phyloP scores from a whole-genome alignment of 768 basidiomycete species.

The Mycena amicta region DNA sequence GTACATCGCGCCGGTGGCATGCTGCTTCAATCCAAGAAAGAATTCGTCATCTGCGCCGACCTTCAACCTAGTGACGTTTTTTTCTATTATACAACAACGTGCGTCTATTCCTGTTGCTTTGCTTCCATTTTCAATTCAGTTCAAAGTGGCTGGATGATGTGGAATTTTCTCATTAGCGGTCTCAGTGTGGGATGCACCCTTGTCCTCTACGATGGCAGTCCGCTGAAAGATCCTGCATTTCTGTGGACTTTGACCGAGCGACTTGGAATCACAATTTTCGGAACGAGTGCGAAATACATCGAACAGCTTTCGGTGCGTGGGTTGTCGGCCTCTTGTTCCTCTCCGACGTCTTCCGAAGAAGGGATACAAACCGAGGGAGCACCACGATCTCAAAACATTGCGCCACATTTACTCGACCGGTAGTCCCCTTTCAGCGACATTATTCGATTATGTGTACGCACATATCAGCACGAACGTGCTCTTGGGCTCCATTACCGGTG shows the following conservation, averaged over 20 bases:
- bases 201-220: slow-evolving; percentile 81
- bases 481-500: slow-evolving; percentile 77
- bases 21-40: slow-evolving; percentile 73
- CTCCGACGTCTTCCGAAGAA: slow-evolving; percentile 45
- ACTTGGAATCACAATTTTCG: slow-evolving; percentile 75
- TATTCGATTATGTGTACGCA: slow-evolving; percentile 78
- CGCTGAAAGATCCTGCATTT: slow-evolving; percentile 63
- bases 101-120: slow-evolving; percentile 27
- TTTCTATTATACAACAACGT: slow-evolving; percentile 86
- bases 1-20: slow-evolving; percentile 81
- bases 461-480: slow-evolving; percentile 64
- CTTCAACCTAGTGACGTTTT: slow-evolving; percentile 69
- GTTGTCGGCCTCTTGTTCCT: slow-evolving; percentile 17
- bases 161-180: slow-evolving; percentile 77
- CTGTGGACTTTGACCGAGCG: slow-evolving; percentile 73
- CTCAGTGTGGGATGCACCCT: slow-evolving; percentile 69
- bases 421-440: slow-evolving; percentile 66
- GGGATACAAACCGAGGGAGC: slow-evolving; percentile 64
- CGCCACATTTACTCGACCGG: slow-evolving; percentile 82
- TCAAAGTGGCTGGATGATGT: slow-evolving; percentile 88
- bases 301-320: slow-evolving; percentile 69
- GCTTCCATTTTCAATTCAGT: slow-evolving; percentile 10
- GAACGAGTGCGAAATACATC: slow-evolving; percentile 83
- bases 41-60: slow-evolving; percentile 69
- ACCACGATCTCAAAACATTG: slow-evolving; percentile 60